These are phyloP conservation scores for Diaporthe nobilis DNA, from an alignment of 2,329 filamentous ascomycete genomes.

Conservation along the genomic window DNA sequence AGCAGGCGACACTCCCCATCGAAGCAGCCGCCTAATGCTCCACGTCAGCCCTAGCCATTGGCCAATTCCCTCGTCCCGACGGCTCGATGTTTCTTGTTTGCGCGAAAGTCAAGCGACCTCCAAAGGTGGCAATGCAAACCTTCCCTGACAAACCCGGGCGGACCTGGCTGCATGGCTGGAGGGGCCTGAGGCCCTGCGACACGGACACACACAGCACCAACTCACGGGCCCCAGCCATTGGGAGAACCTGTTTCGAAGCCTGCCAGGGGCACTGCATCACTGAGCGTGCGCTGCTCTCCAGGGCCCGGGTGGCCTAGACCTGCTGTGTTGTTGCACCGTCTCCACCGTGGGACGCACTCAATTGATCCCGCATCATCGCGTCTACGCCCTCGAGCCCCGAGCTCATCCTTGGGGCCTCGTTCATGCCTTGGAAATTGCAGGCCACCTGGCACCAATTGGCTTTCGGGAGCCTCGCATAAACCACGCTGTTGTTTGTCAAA, in stretches of 20 bases:
- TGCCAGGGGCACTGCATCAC: constrained; percentile 4
- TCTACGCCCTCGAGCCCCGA: constrained; percentile 11
- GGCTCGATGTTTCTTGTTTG: constrained; percentile 22
- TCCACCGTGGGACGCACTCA: constrained; percentile 20
- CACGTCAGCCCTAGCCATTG: constrained; percentile 33
- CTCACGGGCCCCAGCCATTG: constrained; percentile 17
- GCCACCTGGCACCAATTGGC: constrained; percentile 32
- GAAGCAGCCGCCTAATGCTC: constrained; percentile 26
- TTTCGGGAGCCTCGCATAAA: constrained; percentile 25
- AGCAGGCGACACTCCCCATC: constrained; percentile 14
- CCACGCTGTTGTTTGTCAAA: neutral
- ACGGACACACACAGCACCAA: neutral
- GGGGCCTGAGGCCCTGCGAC: neutral
- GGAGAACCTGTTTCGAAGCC: constrained; percentile 25
- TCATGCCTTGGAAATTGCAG: constrained; percentile 35
- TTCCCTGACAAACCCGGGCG: neutral
- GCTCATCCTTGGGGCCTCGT: constrained; percentile 25
- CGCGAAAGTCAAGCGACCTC: constrained; percentile 27
- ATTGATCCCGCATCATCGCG: constrained; percentile 30
- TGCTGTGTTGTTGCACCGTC: neutral
- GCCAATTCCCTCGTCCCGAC: constrained; percentile 31
- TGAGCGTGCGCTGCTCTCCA: neutral
- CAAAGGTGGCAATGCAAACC: constrained; percentile 35
- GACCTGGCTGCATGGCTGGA: neutral
- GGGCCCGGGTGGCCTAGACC: constrained; percentile 29